These are phyloP conservation scores for Naganishia antarctica DNA, from an alignment of 768 basidiomycete genomes.

Conservation along the genomic window DNA sequence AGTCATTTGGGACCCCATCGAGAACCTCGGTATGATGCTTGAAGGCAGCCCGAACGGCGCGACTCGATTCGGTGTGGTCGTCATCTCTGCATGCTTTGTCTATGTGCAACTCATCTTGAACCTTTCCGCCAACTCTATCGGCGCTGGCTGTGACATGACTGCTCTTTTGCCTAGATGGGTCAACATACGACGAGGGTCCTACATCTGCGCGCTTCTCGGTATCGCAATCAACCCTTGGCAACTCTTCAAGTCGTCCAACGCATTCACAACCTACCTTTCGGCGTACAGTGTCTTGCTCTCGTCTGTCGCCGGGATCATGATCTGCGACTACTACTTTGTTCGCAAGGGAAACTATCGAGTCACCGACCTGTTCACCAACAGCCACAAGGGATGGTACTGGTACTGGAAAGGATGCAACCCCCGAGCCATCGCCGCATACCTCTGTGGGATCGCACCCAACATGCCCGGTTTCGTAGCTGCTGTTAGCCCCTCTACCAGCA, in stretches of 20 bases:
- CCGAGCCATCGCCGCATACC: conserved; percentile 54
- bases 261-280: conserved; percentile 73
- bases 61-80: conserved; percentile 68
- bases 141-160: conserved; percentile 76
- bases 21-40: conserved; percentile 64
- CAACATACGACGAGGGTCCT: conserved; percentile 79
- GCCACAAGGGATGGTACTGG: conserved; percentile 64
- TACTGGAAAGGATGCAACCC: conserved; percentile 71
- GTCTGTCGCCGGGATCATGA: conserved; percentile 77
- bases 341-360: conserved; percentile 65
- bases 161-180: conserved; percentile 72
- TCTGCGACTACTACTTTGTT: conserved; percentile 73
- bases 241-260: conserved; percentile 65
- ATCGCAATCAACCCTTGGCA: conserved; percentile 53
- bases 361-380: conserved; percentile 62
- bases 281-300: conserved; percentile 49
- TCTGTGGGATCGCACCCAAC: conserved; percentile 70
- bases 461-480: conserved; percentile 75
- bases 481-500: conserved; percentile 49
- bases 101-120: conserved; percentile 51
- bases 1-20: conserved; percentile 73
- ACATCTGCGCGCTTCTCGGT: conserved; percentile 51
- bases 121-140: conserved; percentile 70
- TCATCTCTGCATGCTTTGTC: conserved; percentile 72
- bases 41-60: conserved; percentile 61